Evolutionary conservation across 495 filamentous ascomycete species (phyloP).

Genomic region (Aspergillus leporis): DNA sequence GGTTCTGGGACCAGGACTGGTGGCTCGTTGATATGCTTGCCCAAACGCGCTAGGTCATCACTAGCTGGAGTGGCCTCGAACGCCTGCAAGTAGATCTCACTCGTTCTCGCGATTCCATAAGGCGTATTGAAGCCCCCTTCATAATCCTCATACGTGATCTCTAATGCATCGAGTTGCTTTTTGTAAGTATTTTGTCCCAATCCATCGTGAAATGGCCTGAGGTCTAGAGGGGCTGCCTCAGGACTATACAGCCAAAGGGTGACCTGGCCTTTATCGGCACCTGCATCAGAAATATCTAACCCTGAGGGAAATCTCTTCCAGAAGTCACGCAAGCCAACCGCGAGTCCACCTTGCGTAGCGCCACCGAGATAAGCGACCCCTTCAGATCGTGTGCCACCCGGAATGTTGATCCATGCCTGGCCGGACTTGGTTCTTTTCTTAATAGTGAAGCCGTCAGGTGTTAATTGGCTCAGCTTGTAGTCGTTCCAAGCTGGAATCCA

Average conservation of each 20-base stretch:
- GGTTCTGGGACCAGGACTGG: conserved; percentile 39
- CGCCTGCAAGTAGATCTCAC: conserved; percentile 43
- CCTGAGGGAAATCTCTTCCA: conserved; percentile 53
- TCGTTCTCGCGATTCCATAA: conserved; percentile 49
- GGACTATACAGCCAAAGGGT: conserved; percentile 55
- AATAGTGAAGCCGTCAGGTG: conserved; percentile 50
- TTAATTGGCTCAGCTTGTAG: conserved; percentile 47
- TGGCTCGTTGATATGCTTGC: conserved; percentile 33
- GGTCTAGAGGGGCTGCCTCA: conserved; percentile 45
- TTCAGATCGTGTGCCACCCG: conserved; percentile 43
- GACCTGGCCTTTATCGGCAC: conserved; percentile 35
- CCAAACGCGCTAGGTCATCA: conserved; percentile 31
- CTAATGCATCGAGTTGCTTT: conserved; percentile 48
- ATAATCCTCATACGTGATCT: conserved; percentile 58
- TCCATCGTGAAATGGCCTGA: conserved; percentile 50
- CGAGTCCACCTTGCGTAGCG: conserved; percentile 45
- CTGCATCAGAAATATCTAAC: conserved; percentile 43
- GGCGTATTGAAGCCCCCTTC: conserved; percentile 48
- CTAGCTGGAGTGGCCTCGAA: conserved; percentile 42
- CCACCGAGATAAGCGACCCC: conserved; percentile 50
- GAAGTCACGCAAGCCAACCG: conserved; percentile 48
- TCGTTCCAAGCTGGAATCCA: conserved; percentile 52
- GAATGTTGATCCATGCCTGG: conserved; percentile 51
- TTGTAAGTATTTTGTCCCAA: conserved; percentile 45
- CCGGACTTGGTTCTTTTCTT: conserved; percentile 51